Base-by-base conservation (phyloP, 169 alveolate species). In the Plasmodium knowlesi region DNA sequence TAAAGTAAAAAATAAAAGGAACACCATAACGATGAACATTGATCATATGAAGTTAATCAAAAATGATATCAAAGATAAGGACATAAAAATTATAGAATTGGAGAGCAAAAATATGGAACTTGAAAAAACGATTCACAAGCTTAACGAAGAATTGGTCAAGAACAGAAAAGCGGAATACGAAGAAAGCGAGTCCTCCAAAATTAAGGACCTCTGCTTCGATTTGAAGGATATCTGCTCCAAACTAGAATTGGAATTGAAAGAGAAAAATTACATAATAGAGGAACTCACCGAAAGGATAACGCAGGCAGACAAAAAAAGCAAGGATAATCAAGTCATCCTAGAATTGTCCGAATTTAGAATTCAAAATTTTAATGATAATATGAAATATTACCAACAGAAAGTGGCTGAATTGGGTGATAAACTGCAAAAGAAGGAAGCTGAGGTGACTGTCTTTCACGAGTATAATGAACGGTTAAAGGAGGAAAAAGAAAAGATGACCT, bases 261-360 rank as follows among this genome's bases (percentile, higher is more conserved):
- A 91, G 74, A 91, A 91, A 34, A 91, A 82, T 81, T 80, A 70
- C 67, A 71, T 91, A 19, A 91, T 91, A 81, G 95, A 91, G 37
- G 95, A 91, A 5, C 70, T 91, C 37, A 91, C 91, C 12, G 81
- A 91, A 71, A 81, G 72, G 32, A 19, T 91, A 82, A 91, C 30
- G 3, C 86, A 81, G 57, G 30, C 92, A 43, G 95, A 91, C 16
- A 91, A 91, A 72, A 91, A 91, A 91, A 91, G 83, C 83, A 82
- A 91, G 25, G 95, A 91, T 28, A 91, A 91, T 46, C 91, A 91
- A 91, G 95, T 91, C 73, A 81, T 91, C 82, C 43, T 81, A 76
- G 95, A 91, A 91, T 91, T 91, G 73, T 91, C 95, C 9, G 95
- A 91, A 70, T 91, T 91, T 46, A 46, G 95, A 70, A 91, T 91